Evolutionary conservation across 768 basidiomycete genomes (phyloP), one percentile per base, ranked within the genome.

Genomic region (Cubamyces sp.): DNA sequence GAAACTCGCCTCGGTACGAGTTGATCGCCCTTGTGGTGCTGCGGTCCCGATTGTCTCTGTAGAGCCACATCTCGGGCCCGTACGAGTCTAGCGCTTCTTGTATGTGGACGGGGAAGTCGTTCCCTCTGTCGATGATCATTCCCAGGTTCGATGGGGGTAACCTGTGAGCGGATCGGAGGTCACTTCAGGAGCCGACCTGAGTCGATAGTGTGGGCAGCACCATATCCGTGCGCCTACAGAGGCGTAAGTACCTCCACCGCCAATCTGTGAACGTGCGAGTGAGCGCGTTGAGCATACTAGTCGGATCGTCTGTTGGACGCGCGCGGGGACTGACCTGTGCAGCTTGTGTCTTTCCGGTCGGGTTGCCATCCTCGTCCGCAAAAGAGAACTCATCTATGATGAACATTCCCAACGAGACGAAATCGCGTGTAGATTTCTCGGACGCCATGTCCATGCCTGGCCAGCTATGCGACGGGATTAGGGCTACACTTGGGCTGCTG

Each of bases 211-310:
- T 30, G 42, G 54, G 50, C 53, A 68, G 59, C 61, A 90, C 90
- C 92, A 96, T 71, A 95, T 85, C 49, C 94, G 83, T 25, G 92
- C 87, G 2, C 92, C 94, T 46, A 96, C 81, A 43, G 81, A 77
- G 54, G 91, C 90, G 73, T 91, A 92, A 0, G 89, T 92, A 3
- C 94, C 94, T 1, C 92, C 95, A 0, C 94, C 94, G 25, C 94
- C 94, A 65, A 96, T 94, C 87, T 94, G 41, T n/a, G 30, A 26
- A n/a, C 23, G n/a, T 26, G 34, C 5, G 39, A 8, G 40, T 16
- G 5, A 39, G 15, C n/a, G 39, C 6, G 5, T 15, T 23, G 2
- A 15, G 18, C 5, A 19, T 49, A n/a, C n/a, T n/a, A n/a, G n/a
- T n/a, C n/a, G n/a, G n/a, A n/a, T n/a, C n/a, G n/a, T n/a, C n/a